Evolutionary conservation across 768 basidiomycete genomes (phyloP), one percentile per base, ranked within the genome.

Genomic region (Mycena rebaudengoi): DNA sequence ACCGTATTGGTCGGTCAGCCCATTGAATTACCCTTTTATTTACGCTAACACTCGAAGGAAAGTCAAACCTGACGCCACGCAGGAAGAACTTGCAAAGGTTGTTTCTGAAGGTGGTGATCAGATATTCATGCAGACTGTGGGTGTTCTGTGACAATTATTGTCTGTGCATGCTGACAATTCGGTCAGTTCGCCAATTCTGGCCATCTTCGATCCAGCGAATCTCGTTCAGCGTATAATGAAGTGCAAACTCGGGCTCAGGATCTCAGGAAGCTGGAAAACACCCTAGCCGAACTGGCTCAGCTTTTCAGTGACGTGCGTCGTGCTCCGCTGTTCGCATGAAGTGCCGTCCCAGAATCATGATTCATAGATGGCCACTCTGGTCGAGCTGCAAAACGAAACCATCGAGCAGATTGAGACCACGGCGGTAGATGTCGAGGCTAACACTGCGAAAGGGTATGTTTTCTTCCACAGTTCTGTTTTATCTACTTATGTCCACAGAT

Each of bases 171-270:
- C 13, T 37, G 35, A 21, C 12, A 8, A 32, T 18, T 16, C 4
- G 21, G 25, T 43, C 13, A 16, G 60, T 58, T 40, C 32, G 10
- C 64, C 94, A 93, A 80, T 96, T 43, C 84, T 90, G 40, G 82
- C 82, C 28, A 92, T 92, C 18, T 88, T 86, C 87, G 88, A 21
- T 94, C 93, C 74, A 92, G 89, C 35, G 91, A 94, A 69, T 89
- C 93, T 18, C 82, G 93, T 49, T 84, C 86, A 49, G 95, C 92
- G 0, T 94, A 91, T 74, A 85, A 88, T 51, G 96, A 97, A 77
- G 95, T 95, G 0, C 95, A 96, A 73, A 88, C 91, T 62, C 85
- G 96, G 35, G 94, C 96, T 71, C 84, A 89, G 69, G 95, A 97
- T 62, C 86, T 98, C 68, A 85, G 85, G 67, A 88, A 86, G 74